phyloP scores from a whole-genome alignment of 192 early-diverging fungal genomes.

The Backusella mclennaniae region DNA sequence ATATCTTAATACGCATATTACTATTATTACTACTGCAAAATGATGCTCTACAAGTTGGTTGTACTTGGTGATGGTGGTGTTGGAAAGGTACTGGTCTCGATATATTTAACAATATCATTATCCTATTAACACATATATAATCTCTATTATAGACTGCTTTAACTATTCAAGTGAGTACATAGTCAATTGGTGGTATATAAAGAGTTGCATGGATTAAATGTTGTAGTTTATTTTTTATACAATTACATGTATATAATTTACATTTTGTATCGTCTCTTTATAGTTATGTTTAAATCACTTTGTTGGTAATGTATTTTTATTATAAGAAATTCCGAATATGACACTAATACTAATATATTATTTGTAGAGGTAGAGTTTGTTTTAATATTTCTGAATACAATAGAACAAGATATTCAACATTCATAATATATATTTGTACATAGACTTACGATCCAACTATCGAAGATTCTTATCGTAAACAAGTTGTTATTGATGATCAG shows the following conservation, averaged over 20 bases:
- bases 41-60: conserved; percentile 97
- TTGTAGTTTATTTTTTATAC: not conserved
- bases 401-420: not conserved
- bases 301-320: conserved; percentile 31
- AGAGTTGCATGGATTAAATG: not conserved
- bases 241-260: not conserved
- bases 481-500: conserved; percentile 95
- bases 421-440: not conserved
- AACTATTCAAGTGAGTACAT: conserved; percentile 33
- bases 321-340: not conserved
- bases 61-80: conserved; percentile 93
- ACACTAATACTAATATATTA: not conserved
- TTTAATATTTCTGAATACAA: not conserved
- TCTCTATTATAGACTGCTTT: conserved; percentile 34
- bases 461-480: conserved; percentile 96
- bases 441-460: conserved; percentile 97
- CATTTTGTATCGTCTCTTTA: not conserved
- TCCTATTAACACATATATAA: not conserved
- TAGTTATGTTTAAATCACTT: conserved; percentile 45
- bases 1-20: not conserved
- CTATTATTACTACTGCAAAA: conserved; percentile 24
- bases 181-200: not conserved
- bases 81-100: conserved; percentile 17
- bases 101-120: not conserved
- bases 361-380: not conserved